These are phyloP conservation scores for Keithomyces neogunnii DNA, from an alignment of 2,329 filamentous ascomycete species.

Conservation along the genomic window DNA sequence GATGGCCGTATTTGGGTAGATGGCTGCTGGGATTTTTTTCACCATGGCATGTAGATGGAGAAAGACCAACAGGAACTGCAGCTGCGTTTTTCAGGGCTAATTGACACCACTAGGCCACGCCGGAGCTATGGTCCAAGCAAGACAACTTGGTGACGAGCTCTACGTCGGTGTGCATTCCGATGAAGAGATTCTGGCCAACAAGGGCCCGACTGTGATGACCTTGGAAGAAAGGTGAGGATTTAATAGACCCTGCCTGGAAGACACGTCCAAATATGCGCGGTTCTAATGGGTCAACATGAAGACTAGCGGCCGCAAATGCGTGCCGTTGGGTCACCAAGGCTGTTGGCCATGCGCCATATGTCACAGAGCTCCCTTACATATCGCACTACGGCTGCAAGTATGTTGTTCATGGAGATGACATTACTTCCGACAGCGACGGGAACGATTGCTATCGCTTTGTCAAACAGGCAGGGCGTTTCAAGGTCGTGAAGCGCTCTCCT, in stretches of 20 bases:
- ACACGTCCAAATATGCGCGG: not conserved
- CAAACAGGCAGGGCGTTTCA: conserved; percentile 87
- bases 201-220: conserved; percentile 96
- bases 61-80: not conserved
- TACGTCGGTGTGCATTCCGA: conserved; percentile 93
- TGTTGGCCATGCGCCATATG: conserved; percentile 82
- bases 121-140: conserved; percentile 91
- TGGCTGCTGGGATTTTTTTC: conserved; percentile 98
- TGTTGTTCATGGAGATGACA: conserved; percentile 94
- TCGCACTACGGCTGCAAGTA: conserved; percentile 91
- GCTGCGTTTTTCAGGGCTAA: not conserved
- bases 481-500: conserved; percentile 92
- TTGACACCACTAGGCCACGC: conserved; percentile 61
- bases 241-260: not conserved
- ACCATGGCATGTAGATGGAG: conserved; percentile 59
- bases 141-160: conserved; percentile 80
- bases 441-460: conserved; percentile 98
- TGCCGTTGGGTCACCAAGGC: conserved; percentile 90
- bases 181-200: conserved; percentile 91
- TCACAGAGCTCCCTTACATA: conserved; percentile 90
- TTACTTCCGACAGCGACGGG: conserved; percentile 86
- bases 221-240: conserved; percentile 64
- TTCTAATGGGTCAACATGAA: conserved; percentile 23
- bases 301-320: conserved; percentile 81
- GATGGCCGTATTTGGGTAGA: conserved; percentile 91